Conservation (phyloP, 768 basidiomycete genomes). For the Lactarius quietus region DNA sequence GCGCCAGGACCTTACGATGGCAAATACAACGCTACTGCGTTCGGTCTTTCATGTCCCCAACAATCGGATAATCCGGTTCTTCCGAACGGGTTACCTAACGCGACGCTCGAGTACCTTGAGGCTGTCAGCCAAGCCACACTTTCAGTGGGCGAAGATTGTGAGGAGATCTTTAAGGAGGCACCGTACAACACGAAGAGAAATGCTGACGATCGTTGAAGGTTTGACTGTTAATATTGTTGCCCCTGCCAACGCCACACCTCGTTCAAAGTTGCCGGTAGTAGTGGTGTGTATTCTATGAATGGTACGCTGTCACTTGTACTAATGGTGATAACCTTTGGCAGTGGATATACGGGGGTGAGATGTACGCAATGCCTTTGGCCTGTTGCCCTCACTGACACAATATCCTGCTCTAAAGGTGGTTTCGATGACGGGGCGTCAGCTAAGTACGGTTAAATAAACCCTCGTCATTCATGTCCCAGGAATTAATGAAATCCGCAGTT, state of each 20-base stretch:
- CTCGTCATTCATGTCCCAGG: too few species aligned
- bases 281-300: constrained; percentile 22
- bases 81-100: background rate
- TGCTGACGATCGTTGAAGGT: too few species aligned
- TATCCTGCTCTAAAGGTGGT: too few species aligned
- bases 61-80: constrained; percentile 17
- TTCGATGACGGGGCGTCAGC: too few species aligned
- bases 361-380: background rate
- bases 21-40: too few species aligned
- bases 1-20: too few species aligned
- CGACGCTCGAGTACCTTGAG: constrained; percentile 4
- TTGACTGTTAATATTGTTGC: too few species aligned
- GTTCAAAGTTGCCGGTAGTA: constrained; percentile 26
- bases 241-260: background rate
- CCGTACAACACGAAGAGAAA: too few species aligned
- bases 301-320: background rate
- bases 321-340: background rate
- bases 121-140: background rate
- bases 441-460: too few species aligned
- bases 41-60: too few species aligned
- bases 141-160: constrained; percentile 25
- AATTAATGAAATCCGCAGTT: too few species aligned
- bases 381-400: background rate
- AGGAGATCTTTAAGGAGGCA: background rate
- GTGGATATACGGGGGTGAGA: constrained; percentile 29